Evolutionary conservation across 2,329 filamentous ascomycete genomes (phyloP).

Genomic region (Ascochyta viciae-villosae): DNA sequence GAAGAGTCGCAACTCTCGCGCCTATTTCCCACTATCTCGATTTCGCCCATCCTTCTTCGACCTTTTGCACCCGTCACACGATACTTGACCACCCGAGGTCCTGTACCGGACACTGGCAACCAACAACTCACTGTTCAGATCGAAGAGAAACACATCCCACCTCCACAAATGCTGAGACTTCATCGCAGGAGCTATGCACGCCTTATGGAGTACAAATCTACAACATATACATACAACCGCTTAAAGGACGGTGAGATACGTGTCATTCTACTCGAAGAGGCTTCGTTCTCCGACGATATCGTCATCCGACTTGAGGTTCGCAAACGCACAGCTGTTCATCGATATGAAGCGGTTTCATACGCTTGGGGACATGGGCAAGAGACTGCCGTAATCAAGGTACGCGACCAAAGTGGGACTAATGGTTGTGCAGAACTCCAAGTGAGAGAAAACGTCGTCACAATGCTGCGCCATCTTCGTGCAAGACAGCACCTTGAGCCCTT

Average conservation of each 20-base stretch:
- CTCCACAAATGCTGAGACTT: not conserved
- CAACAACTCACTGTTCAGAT: not conserved
- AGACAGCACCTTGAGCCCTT: not conserved
- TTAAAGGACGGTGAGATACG: not conserved
- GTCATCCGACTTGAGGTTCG: not conserved
- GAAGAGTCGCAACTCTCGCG: not conserved
- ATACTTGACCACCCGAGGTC: not conserved
- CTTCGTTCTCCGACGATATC: not conserved
- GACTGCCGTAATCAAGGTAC: not conserved
- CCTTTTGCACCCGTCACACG: not conserved
- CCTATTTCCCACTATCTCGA: not conserved
- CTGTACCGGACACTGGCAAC: not conserved
- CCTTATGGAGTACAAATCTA: not conserved
- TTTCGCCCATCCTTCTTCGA: not conserved
- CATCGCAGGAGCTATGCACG: not conserved
- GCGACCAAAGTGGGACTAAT: not conserved
- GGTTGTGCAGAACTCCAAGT: not conserved
- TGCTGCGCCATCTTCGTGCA: not conserved
- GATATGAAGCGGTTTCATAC: constrained; percentile 1
- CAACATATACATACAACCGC: not conserved
- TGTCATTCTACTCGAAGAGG: not conserved
- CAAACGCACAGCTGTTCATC: not conserved
- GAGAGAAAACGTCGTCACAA: not conserved
- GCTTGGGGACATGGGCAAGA: not conserved
- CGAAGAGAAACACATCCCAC: not conserved